Evolutionary conservation across 2,329 filamentous ascomycete species (phyloP), one percentile per base, ranked within the genome.

Genomic region (Fusarium dimerum): DNA sequence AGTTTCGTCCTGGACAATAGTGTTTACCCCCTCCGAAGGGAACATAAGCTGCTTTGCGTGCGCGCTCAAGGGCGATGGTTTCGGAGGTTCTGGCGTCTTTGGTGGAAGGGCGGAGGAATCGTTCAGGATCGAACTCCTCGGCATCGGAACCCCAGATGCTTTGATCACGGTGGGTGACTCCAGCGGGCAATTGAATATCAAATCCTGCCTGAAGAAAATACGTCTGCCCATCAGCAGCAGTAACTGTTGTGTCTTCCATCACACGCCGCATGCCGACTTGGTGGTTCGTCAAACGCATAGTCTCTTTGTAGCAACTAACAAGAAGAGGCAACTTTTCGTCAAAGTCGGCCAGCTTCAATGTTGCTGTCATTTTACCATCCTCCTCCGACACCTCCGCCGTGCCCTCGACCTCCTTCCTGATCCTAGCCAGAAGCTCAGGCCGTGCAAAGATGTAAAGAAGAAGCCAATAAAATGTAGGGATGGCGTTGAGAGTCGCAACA

Each of bases 221-320:
- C 5, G 57, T 47, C 30, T 44, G 52, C 3, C 66, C 66, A 6
- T 61, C 51, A 4, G 55, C 34, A 6, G 59, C 66, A 1, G 60
- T 50, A 10, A 76, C 73, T 50, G 52, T 52, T 1, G 73, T 76
- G 43, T 80, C 77, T 38, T 69, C 56, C 13, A 68, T 56, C n/a
- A 79, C 71, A 10, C 67, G 64, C 10, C 79, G 72, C 34, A 68
- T 72, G 12, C 71, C 71, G 13, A 71, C 62, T 6, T 70, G 65
- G 5, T 71, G 69, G 30, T 73, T 73, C 12, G 60, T 64, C 2
- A 78, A 50, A 8, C 78, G 75, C 49, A 80, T 64, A 0, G 70
- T 71, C 58, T 81, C 78, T 20, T 73, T 71, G 57, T 75, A 79
- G 18, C 70, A 70, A 42, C 75, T 74, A 13, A 76, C 64, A 7